Conservation (phyloP, 2,329 filamentous ascomycete species). For the Colletotrichum cuscutae region DNA sequence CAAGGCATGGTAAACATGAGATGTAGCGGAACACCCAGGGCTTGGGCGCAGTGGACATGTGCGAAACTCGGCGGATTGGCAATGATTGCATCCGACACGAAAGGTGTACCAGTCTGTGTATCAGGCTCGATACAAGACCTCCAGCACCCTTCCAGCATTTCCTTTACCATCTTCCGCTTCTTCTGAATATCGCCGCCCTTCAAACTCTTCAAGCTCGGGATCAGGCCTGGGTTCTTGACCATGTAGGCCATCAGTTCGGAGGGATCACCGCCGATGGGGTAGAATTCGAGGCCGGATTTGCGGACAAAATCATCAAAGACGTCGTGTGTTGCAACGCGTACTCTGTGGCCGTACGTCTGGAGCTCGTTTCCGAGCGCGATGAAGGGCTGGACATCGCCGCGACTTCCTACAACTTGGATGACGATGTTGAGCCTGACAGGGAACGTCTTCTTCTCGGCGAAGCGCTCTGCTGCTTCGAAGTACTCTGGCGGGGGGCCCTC, state of each 20-base stretch:
- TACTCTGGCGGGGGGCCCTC: slow-evolving; percentile 19
- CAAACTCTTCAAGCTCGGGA: slow-evolving; percentile 41
- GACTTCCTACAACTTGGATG: slow-evolving; percentile 63
- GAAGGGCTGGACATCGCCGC: slow-evolving; percentile 68
- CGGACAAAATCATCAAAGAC: slow-evolving; percentile 61
- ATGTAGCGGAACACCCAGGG: slow-evolving; percentile 55
- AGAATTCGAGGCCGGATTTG: slow-evolving; percentile 61
- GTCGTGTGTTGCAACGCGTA: slow-evolving; percentile 62
- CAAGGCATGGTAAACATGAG: slow-evolving; percentile 75
- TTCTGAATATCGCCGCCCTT: slow-evolving; percentile 41
- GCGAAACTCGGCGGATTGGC: slow-evolving; percentile 62
- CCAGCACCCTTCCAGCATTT: slow-evolving; percentile 41
- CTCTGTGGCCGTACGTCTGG: slow-evolving; percentile 58
- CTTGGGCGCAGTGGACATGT: slow-evolving; percentile 59
- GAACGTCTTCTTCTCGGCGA: slow-evolving; percentile 17
- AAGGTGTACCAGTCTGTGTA: slow-evolving; percentile 42
- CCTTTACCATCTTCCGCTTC: slow-evolving; percentile 39
- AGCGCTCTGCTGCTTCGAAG: slow-evolving; percentile 16
- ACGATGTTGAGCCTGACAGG: slow-evolving; percentile 57
- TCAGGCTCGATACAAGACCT: slow-evolving; percentile 39
- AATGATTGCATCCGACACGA: slow-evolving; percentile 61
- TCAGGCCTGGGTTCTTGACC: slow-evolving; percentile 43
- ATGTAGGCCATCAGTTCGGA: slow-evolving; percentile 50
- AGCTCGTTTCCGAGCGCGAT: slow-evolving; percentile 62
- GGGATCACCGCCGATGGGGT: slow-evolving; percentile 64